phyloP scores from a whole-genome alignment of 179 eudicot species.

The Beta lomatogona region DNA sequence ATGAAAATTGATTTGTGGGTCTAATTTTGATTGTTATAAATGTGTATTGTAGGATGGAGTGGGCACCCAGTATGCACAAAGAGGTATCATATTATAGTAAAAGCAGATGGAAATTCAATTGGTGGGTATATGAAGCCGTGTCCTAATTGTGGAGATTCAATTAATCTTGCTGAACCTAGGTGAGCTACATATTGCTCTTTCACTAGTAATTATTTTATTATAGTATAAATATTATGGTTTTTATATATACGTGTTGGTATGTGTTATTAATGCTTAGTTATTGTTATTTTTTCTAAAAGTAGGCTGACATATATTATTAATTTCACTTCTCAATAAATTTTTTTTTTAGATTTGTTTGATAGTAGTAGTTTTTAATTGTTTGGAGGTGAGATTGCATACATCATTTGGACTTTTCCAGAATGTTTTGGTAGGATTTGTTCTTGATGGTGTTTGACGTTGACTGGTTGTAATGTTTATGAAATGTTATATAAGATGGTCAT shows the following conservation, averaged over 20 bases:
- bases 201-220: neutral
- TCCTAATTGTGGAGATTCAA: constrained; percentile 60
- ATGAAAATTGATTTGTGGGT: neutral
- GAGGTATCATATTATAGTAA: constrained; percentile 86
- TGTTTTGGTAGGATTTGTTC: no score
- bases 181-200: constrained; percentile 19
- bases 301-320: no score
- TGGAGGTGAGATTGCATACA: no score
- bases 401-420: no score
- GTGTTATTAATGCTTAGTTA: no score
- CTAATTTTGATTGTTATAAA: no score
- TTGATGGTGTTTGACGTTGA: neutral
- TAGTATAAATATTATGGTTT: neutral
- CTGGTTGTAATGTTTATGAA: neutral
- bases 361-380: no score
- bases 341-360: no score
- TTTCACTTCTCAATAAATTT: no score
- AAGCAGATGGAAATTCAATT: constrained; percentile 76
- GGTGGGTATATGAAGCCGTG: constrained; percentile 75
- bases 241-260: no score
- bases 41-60: constrained; percentile 72
- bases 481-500: neutral
- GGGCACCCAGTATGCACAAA: constrained; percentile 85
- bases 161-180: constrained; percentile 78
- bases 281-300: no score